Base-by-base conservation (phyloP, 2,329 filamentous ascomycete species). In the Venturia nashicola region DNA sequence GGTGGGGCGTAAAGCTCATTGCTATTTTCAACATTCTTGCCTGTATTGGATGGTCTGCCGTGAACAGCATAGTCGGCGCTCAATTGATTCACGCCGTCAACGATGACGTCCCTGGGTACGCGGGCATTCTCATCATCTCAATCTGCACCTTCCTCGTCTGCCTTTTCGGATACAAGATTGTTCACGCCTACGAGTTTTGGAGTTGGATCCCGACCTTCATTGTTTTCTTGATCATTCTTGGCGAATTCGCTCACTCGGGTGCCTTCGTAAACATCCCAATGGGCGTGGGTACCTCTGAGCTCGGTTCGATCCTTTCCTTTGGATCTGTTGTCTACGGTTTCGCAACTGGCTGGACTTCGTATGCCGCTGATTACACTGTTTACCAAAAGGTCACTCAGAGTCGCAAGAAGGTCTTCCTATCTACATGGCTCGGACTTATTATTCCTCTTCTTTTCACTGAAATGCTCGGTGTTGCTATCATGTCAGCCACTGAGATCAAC, bases 51-150 rank as follows among this genome's bases (percentile, higher is more conserved):
- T 93, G 90, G 86, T 86, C 86, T 5, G 81, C 86, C 0, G 86
- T 91, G 68, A 93, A 94, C 71, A 83, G 84, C 63, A 91, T 94
- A 67, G 88, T 93, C 18, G 90, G 89, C 20, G 88, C 88, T 0
- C 87, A 93, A 72, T 81, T 93, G 7, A 80, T 94, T 68, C 81
- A 90, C 64, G 86, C 89, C 0, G 86, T 93, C 57, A 91, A 90
- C 71, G 71, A 74, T 57, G 74, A 82, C 61, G 84, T 92, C 67
- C 87, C 88, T 7, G 87, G 88, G 57, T 87, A 80, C 71, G 89
- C 87, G 1, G 89, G 89, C 23, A 88, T 94, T 66, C 75, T 93
- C 46, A 82, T 92, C 67, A 89, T 92, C 67, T 83, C 87, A 11
- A 72, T 85, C 61, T 82, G 81, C 68, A 90, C 88, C 0, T 81